Percentiles rank a stretch among this genome's conserved stretches.
Conservation (phyloP, 1,284 basidiomycete genomes). For the Phellinidium pouzarii region DNA sequence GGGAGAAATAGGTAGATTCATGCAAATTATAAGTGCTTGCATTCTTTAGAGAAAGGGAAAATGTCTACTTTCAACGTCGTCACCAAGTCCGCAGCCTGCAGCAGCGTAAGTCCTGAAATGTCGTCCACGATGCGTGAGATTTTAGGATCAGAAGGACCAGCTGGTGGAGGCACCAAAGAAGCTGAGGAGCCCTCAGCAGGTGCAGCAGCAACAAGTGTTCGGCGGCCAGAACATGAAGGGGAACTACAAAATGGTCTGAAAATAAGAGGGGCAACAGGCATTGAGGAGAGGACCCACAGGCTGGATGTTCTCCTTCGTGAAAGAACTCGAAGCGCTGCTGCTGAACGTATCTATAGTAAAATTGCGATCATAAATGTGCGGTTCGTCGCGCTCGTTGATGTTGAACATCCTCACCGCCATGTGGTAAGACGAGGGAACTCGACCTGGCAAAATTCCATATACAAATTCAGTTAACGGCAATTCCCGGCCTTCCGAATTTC, state of each 20-base stretch:
- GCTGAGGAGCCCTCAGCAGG: slow-evolving; percentile 37
- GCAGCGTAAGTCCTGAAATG: slow-evolving; percentile 83
- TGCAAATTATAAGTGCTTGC: neutral
- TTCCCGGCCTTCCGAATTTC: no score
- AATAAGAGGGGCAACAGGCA: neutral
- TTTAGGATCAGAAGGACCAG: slow-evolving; percentile 52
- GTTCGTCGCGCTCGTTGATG: neutral
- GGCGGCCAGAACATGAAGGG: neutral
- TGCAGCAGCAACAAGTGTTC: slow-evolving; percentile 37
- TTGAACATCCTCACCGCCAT: slow-evolving; percentile 13
- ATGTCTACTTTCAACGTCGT: slow-evolving; percentile 76
- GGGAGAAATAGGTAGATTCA: neutral
- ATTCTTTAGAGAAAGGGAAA: neutral
- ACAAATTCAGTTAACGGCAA: neutral
- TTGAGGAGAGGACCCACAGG: slow-evolving; percentile 1
- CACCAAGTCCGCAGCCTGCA: slow-evolving; percentile 98
- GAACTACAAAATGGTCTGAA: neutral
- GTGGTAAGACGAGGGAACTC: neutral
- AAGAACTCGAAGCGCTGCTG: slow-evolving; percentile 9
- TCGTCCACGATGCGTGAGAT: slow-evolving; percentile 87
- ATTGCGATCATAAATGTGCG: neutral
- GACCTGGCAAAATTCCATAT: neutral
- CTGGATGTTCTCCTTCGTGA: slow-evolving; percentile 5
- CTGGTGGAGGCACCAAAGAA: slow-evolving; percentile 35
- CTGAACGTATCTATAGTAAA: slow-evolving; percentile 9